Base-by-base conservation (phyloP, 163 green algal genomes). In the Scenedesmus sp. region DNA sequence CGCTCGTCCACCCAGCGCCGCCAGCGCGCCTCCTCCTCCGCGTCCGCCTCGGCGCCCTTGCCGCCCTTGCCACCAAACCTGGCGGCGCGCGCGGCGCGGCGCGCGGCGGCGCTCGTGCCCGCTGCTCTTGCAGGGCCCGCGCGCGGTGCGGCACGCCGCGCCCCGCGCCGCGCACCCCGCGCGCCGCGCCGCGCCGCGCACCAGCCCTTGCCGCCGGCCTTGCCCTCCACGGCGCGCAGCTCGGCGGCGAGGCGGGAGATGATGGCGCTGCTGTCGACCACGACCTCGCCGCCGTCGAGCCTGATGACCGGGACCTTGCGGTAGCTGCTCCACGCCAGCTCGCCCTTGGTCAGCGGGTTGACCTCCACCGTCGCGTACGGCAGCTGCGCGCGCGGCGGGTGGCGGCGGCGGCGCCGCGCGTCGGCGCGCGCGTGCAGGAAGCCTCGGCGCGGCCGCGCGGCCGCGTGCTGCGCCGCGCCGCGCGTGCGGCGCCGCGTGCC, bases 351-450 rank as follows among this genome's bases (percentile, higher is more conserved):
- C 57, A 99, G 60, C 0, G 96, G 96, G 83, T 97, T 98, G 20
- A 99, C 96, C 87, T 99, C 96, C 36, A 99, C 89, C 1, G 91
- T 88, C 11, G 78, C 77, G 82, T 99, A 99, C 0, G 95, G 94
- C 28, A 98, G 87, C 91, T 96, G 91, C 39, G 39, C 24, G 42
- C 6, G 4, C 0, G 33, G 34, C 3, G 24, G n/a, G n/a, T n/a
- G n/a, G n/a, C n/a, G n/a, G n/a, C n/a, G n/a, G n/a, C n/a, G n/a
- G n/a, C n/a, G n/a, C n/a, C n/a, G n/a, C n/a, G n/a, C n/a, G n/a
- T n/a, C n/a, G n/a, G 29, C 47, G 22, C 54, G 6, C 1, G 45
- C 3, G 53, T n/a, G n/a, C n/a, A n/a, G n/a, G n/a, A n/a, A n/a
- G n/a, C n/a, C n/a, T n/a, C n/a, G n/a, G n/a, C n/a, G n/a, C n/a